A percentile compares a stretch with the other conserved stretches of the same genome.
These are phyloP conservation scores for Phlebopus sp. DNA, from an alignment of 1,284 basidiomycete genomes.

Conservation along the genomic window DNA sequence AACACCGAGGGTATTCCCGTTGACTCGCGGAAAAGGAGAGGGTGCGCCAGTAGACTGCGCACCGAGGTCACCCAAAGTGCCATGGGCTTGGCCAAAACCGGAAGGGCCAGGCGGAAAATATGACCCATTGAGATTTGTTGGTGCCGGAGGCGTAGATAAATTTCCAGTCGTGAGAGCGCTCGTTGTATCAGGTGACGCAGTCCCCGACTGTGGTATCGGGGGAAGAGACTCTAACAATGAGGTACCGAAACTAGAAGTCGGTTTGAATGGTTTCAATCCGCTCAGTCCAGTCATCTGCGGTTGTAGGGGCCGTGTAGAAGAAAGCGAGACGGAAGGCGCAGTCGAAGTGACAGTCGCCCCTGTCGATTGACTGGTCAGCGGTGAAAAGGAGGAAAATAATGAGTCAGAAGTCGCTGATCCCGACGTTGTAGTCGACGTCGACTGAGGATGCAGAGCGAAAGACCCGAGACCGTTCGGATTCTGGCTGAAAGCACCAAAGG, in stretches of 20 bases:
- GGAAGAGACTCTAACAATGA: slow-evolving; percentile 77
- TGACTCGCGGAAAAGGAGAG: slow-evolving; percentile 28
- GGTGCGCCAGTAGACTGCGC: slow-evolving; percentile 29
- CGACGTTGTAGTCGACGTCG: slow-evolving; percentile 40
- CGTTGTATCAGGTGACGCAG: slow-evolving; percentile 46
- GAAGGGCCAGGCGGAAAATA: slow-evolving; percentile 3
- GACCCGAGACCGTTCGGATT: slow-evolving; percentile 14
- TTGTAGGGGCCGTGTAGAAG: slow-evolving; percentile 42
- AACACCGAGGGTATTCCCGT: slow-evolving; percentile 44
- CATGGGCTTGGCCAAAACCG: slow-evolving; percentile 33
- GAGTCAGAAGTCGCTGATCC: slow-evolving; percentile 48
- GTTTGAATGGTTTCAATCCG: slow-evolving; percentile 89
- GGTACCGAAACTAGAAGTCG: slow-evolving; percentile 85
- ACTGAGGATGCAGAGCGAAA: slow-evolving; percentile 31
- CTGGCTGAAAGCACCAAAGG: neutral
- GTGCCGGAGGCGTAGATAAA: slow-evolving; percentile 18
- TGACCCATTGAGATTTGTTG: slow-evolving; percentile 10
- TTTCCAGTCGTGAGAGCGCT: slow-evolving; percentile 20
- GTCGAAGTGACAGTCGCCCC: slow-evolving; percentile 41
- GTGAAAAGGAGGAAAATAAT: slow-evolving; percentile 42
- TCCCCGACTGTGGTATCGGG: slow-evolving; percentile 58
- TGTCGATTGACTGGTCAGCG: slow-evolving; percentile 48
- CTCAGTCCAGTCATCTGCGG: slow-evolving; percentile 81
- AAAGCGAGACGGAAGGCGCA: slow-evolving; percentile 27
- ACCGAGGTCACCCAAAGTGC: slow-evolving; percentile 3